Evolutionary conservation across 441 rosid genomes (phyloP).

Genomic region (Jatropha multifida): DNA sequence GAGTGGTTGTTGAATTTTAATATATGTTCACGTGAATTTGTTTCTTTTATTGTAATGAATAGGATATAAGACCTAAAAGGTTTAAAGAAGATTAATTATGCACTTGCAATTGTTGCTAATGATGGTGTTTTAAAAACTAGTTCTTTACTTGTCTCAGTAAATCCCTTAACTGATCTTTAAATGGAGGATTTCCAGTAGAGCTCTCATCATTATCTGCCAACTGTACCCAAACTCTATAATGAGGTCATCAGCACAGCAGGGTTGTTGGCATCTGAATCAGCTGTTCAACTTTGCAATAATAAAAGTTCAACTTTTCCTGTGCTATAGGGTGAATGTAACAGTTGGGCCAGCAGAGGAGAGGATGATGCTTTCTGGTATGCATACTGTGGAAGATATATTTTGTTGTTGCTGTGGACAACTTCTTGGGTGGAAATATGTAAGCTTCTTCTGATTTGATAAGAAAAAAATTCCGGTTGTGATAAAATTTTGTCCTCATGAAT

Average conservation of each 20-base stretch:
- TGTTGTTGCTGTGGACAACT: slow-evolving; percentile 60
- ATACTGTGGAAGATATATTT: slow-evolving; percentile 49
- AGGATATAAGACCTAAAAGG: neutral
- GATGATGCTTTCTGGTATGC: slow-evolving; percentile 50
- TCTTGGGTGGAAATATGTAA: slow-evolving; percentile 60
- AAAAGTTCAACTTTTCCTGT: neutral
- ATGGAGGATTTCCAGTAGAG: neutral
- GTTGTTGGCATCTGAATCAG: neutral
- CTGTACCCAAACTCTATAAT: neutral
- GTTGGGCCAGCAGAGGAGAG: slow-evolving; percentile 46
- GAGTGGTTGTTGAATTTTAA: neutral
- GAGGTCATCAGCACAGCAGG: neutral
- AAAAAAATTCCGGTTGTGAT: neutral
- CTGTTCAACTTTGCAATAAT: neutral
- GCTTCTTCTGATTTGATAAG: slow-evolving; percentile 10
- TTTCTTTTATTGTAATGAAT: neutral
- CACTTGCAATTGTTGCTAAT: neutral
- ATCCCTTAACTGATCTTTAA: neutral
- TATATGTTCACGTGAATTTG: neutral
- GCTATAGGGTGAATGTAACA: slow-evolving; percentile 40
- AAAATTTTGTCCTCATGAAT: neutral
- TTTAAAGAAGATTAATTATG: neutral
- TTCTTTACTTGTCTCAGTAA: neutral
- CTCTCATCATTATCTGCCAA: neutral
- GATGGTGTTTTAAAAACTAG: neutral